Evolutionary conservation across 192 early-diverging fungal species (phyloP), one percentile per base, ranked within the genome.

Genomic region (Anaeromyces robustus): DNA sequence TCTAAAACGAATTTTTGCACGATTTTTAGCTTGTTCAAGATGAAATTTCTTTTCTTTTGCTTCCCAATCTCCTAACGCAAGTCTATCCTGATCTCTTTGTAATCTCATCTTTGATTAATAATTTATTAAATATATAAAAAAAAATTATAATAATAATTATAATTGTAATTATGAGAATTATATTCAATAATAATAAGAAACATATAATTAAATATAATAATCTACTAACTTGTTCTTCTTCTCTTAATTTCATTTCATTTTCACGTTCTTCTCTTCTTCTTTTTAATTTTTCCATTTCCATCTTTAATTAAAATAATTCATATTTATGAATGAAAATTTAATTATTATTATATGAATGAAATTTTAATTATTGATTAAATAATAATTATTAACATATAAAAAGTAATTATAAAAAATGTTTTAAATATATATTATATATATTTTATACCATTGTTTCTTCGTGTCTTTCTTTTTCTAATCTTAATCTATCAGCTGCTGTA

Each of bases 51-150:
- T 96, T 80, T 99, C 97, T 34, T 93, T 90, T 0, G 90, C 88
- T 85, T 96, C 93, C 96, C 96, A 99, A 84, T 99, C 97, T n/a
- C 96, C 97, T 81, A 97, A 88, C 77, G 93, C 92, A 28, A 92
- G 93, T 77, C 90, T 88, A 83, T 98, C 97, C 43, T 92, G 88
- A 79, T 97, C 96, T 3, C 96, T 86, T 80, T 95, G 93, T 83
- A 92, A 85, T 30, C 93, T 88, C 26, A 86, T 83, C 81, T 88
- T 84, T 79, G 80, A 80, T 80, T 85, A 29, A 1, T 84, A 13
- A n/a, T 41, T 31, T n/a, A 79, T n/a, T 30, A 3, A 30, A 7
- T 29, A 3, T 7, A 29, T 7, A 77, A 30, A 3, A 77, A 30
- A 77, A 7, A 79, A 77, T 29, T 11, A 30, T 29, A 26, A 32